phyloP scores from a whole-genome alignment of 768 basidiomycete species.

The Lenzites betulinus region DNA sequence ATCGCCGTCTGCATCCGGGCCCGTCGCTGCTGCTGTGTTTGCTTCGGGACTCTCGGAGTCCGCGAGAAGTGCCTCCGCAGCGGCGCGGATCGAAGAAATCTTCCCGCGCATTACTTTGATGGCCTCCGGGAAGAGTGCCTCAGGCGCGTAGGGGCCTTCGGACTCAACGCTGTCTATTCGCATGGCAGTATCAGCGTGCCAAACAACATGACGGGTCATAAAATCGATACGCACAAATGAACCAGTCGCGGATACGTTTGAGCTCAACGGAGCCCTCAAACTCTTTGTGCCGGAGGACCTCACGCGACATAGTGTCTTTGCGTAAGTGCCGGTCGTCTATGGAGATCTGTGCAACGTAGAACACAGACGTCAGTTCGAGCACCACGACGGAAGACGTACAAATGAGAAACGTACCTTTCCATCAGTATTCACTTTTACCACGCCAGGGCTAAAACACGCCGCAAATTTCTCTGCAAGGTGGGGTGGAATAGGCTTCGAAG shows the following conservation, averaged over 20 bases:
- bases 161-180: constrained; percentile 83
- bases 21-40: background rate
- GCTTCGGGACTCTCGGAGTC: constrained; percentile 28
- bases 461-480: constrained; percentile 81
- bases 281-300: constrained; percentile 90
- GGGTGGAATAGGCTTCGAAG: constrained; percentile 73
- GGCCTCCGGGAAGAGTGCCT: constrained; percentile 79
- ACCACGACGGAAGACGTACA: no score
- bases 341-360: constrained; percentile 38
- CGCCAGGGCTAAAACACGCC: constrained; percentile 84
- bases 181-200: background rate
- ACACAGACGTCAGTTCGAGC: background rate
- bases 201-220: background rate
- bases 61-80: constrained; percentile 58
- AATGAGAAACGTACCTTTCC: constrained; percentile 40
- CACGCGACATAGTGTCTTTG: constrained; percentile 87
- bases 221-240: constrained; percentile 64
- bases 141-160: constrained; percentile 84
- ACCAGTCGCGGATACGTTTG: constrained; percentile 86
- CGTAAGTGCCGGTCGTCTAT: constrained; percentile 69
- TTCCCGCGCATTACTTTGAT: constrained; percentile 83
- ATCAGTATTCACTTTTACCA: constrained; percentile 61
- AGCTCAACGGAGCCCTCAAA: constrained; percentile 84
- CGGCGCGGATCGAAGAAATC: constrained; percentile 57
- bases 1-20: constrained; percentile 13